Evolutionary conservation across 192 early-diverging fungal genomes (phyloP), one percentile per base, ranked within the genome.

Genomic region (Podila epicladia): DNA sequence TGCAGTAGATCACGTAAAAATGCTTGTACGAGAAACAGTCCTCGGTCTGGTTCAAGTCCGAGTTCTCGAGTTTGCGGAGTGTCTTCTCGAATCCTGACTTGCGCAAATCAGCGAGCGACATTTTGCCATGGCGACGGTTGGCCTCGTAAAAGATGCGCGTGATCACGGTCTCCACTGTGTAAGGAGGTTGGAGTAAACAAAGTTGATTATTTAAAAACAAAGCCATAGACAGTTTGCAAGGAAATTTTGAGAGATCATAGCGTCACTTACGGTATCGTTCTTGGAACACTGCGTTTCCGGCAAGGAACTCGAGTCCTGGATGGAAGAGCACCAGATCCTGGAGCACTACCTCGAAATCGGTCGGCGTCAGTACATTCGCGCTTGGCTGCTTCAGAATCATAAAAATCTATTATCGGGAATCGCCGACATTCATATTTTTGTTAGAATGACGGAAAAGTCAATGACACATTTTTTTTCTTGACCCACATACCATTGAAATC

Each of bases 1-100:
- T 97, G 88, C 95, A 97, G 75, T 97, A 98, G 3, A 98, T 89
- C 26, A 98, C 97, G 77, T 98, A 98, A 73, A 97, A 98, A 74
- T 98, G 97, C 82, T 97, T 96, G 86, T 98, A 98, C 8, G 96
- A 97, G 71, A 98, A 97, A 50, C 92, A 88, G 82, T 95, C 92
- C 22, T 94, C 93, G 9, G 88, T 91, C 84, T 92, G 82, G 8
- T 83, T 83, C 58, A 91, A 74, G 28, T 67, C 71, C n/a, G 66
- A 75, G 67, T 78, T 82, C 70, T 95, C 93, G 51, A 97, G 82
- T 13, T 86, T 82, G 8, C 83, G 75, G 28, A 98, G 62, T 17
- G 89, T 85, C 28, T 91, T 84, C 13, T 87, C 71, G 60, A 97
- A 90, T 15, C 88, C 79, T 28, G 83, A 82, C 60, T 88, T 88